phyloP scores from a whole-genome alignment of 257 asterid genomes.

The Nicotiana otophora region DNA sequence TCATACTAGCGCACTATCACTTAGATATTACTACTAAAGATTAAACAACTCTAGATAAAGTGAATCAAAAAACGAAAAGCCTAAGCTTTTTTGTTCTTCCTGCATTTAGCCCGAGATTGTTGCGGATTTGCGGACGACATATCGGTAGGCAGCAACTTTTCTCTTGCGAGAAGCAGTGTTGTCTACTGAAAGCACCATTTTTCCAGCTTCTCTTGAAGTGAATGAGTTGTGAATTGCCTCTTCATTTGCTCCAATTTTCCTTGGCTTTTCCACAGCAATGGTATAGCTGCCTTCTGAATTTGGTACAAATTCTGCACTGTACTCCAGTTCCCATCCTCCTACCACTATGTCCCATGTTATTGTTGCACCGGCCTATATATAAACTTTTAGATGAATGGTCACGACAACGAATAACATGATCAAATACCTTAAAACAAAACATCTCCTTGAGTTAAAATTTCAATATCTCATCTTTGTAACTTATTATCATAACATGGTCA shows the following conservation, averaged over 20 bases:
- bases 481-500: not conserved
- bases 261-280: slow-evolving; percentile 73
- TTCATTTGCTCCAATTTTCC: slow-evolving; percentile 42
- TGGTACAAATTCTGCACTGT: slow-evolving; percentile 70
- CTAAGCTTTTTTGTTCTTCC: not conserved
- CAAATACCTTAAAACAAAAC: not conserved
- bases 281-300: slow-evolving; percentile 57
- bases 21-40: not conserved
- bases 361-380: slow-evolving; percentile 54
- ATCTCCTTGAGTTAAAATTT: not conserved
- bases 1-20: slow-evolving; percentile 5
- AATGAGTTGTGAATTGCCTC: slow-evolving; percentile 65
- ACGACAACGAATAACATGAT: not conserved
- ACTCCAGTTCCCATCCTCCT: slow-evolving; percentile 89
- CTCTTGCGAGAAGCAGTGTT: slow-evolving; percentile 60
- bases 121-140: slow-evolving; percentile 49
- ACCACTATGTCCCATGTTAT: slow-evolving; percentile 87
- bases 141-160: slow-evolving; percentile 86
- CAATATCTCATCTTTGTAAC: not conserved
- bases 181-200: slow-evolving; percentile 72
- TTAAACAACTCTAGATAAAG: not conserved
- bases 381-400: too few relatives aligned
- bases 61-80: not conserved
- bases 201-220: slow-evolving; percentile 58
- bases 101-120: slow-evolving; percentile 11